phyloP scores from a whole-genome alignment of 2,329 filamentous ascomycete genomes.

The Penicillium sp. region DNA sequence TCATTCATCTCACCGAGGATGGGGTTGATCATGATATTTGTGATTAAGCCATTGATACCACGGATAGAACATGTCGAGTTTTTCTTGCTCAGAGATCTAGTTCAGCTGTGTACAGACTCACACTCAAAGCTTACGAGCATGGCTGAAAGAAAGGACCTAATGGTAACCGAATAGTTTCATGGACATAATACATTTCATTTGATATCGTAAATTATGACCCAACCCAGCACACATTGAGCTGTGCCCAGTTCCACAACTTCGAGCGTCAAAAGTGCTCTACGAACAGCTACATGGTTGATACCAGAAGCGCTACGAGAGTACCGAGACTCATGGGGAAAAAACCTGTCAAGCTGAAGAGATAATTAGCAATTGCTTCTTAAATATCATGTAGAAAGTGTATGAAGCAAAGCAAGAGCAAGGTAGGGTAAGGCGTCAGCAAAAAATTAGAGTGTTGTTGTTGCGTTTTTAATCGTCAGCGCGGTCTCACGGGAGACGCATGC shows the following conservation, averaged over 20 bases:
- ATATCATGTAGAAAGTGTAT: constrained; percentile 5
- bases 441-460: constrained; percentile 75
- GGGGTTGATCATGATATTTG: background rate
- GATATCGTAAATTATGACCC: background rate
- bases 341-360: constrained; percentile 23
- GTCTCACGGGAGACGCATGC: constrained; percentile 42
- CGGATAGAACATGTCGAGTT: background rate
- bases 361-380: constrained; percentile 31
- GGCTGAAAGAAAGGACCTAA: background rate
- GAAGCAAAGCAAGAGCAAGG: constrained; percentile 15
- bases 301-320: constrained; percentile 1
- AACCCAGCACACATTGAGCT: background rate
- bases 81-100: background rate
- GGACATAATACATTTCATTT: constrained; percentile 1
- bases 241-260: background rate
- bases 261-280: constrained; percentile 9
- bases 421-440: constrained; percentile 60
- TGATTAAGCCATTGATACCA: background rate
- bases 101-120: background rate
- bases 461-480: constrained; percentile 60
- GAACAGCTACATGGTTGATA: constrained; percentile 18
- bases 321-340: constrained; percentile 3
- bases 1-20: background rate
- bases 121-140: background rate
- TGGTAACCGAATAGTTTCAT: background rate